These are phyloP conservation scores for Aphanomyces invadans DNA, from an alignment of 352 stramenopile species.

Conservation along the genomic window DNA sequence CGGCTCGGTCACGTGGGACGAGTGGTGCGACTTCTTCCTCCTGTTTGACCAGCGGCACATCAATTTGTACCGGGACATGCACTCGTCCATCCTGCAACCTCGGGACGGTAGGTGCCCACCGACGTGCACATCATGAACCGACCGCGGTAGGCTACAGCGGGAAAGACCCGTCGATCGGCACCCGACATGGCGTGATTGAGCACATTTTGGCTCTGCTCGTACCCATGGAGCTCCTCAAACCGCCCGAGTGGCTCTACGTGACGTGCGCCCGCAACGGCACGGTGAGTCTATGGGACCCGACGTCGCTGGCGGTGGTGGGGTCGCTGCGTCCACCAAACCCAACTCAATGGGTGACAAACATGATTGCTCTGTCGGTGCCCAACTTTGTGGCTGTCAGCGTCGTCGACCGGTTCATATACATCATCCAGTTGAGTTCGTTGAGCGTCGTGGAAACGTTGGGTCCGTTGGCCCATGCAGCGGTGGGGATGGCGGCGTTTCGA, in stretches of 20 bases:
- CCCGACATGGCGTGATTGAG: not conserved
- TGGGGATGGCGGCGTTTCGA: constrained; percentile 7
- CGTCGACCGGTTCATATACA: not conserved
- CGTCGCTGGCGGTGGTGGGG: not conserved
- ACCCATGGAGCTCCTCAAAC: not conserved
- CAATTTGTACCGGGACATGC: constrained; percentile 7
- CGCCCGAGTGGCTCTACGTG: not conserved
- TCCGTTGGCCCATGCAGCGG: not conserved
- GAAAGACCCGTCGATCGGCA: not conserved
- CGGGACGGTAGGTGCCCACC: not conserved
- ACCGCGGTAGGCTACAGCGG: not conserved
- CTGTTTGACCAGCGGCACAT: constrained; percentile 15
- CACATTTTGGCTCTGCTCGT: not conserved
- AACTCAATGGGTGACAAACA: not conserved
- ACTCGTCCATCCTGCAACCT: not conserved
- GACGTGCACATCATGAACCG: not conserved
- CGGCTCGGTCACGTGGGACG: constrained; percentile 1
- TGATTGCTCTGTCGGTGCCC: not conserved
- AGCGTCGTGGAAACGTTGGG: not conserved
- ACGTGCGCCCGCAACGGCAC: not conserved
- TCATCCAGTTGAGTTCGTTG: constrained; percentile 4
- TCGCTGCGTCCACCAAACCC: not conserved
- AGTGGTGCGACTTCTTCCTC: constrained; percentile 22
- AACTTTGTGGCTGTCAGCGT: not conserved
- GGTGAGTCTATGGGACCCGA: constrained; percentile 6